These are phyloP conservation scores for Pestalotiopsis sp. DNA, from an alignment of 2,329 filamentous ascomycete genomes.

Conservation along the genomic window DNA sequence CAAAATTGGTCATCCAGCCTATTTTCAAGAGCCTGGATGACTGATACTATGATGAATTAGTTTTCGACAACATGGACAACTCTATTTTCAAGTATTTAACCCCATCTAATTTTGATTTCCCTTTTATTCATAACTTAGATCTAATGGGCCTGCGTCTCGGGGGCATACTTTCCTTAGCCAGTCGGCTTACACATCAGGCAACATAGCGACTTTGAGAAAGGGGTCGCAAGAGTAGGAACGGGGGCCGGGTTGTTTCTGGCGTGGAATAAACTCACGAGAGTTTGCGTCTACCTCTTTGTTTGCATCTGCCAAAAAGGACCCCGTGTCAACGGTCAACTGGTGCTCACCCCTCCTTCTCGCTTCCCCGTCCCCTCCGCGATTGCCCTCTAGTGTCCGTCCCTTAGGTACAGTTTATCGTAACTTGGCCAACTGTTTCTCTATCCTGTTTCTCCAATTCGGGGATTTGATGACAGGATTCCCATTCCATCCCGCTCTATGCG, in stretches of 20 bases:
- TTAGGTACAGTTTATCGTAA: too few relatives aligned
- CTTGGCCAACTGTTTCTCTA: not conserved
- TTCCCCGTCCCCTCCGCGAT: not conserved
- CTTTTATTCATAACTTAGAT: not conserved
- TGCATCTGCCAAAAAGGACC: not conserved
- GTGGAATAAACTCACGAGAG: not conserved
- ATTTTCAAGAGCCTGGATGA: too few relatives aligned
- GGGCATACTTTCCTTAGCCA: not conserved
- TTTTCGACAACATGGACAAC: too few relatives aligned
- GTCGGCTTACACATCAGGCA: not conserved
- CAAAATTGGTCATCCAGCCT: too few relatives aligned
- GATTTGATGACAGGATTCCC: not conserved
- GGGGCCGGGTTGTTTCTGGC: not conserved
- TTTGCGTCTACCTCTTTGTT: not conserved
- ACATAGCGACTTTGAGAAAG: not conserved
- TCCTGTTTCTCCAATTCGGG: not conserved
- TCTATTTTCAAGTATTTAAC: not conserved
- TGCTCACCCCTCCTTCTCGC: not conserved
- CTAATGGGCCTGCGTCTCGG: not conserved
- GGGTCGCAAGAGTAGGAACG: not conserved
- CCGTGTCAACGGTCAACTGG: not conserved
- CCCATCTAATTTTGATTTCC: not conserved
- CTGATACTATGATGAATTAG: too few relatives aligned
- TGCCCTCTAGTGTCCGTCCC: not conserved
- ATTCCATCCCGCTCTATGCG: not conserved